Evolutionary conservation across 176 grass and related monocot genomes (phyloP), one percentile per base, ranked within the genome.

Genomic region (Bothriochloa decipiens): DNA sequence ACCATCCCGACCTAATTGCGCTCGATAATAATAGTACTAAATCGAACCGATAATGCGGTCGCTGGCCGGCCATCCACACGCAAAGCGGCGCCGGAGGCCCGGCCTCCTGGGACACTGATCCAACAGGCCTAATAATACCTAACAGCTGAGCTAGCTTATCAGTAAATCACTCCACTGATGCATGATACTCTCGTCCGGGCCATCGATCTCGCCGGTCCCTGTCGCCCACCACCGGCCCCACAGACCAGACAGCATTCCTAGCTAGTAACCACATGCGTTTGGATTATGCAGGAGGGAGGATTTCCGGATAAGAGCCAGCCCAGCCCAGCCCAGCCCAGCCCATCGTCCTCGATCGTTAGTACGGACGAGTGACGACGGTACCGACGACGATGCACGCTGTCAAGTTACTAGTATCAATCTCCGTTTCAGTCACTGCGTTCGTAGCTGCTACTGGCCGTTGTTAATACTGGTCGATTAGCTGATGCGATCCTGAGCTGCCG

Each of bases 221-320:
- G 84, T 90, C 88, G 45, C 82, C 9, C 72, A 55, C 20, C 87
- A 55, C 66, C 80, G 63, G 64, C 13, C 46, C 37, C 40, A 22
- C 26, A 17, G 2, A 2, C 10, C 52, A 52, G 18, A 75, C 76
- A 80, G 11, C 82, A 75, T 81, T 80, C 6, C 43, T 4, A 26
- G 70, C n/a, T 26, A 63, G 61, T 13, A 84, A 10, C 76, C 81
- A 76, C 64, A 76, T 43, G 29, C 41, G 14, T 72, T 32, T 84
- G 67, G 77, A 78, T 89, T 22, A 32, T 11, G 53, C 86, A 22
- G 17, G 17, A 22, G 25, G 25, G 41, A n/a, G 45, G 33, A 18
- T 37, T 42, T 42, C 6, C 8, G 77, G 87, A 85, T 89, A 81
- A 84, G 17, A 53, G 78, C 18, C 16, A 52, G 7, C 7, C 15